Base-by-base conservation (phyloP, 1,139 yeast species). In the Scheffersomyces segobiensis region DNA sequence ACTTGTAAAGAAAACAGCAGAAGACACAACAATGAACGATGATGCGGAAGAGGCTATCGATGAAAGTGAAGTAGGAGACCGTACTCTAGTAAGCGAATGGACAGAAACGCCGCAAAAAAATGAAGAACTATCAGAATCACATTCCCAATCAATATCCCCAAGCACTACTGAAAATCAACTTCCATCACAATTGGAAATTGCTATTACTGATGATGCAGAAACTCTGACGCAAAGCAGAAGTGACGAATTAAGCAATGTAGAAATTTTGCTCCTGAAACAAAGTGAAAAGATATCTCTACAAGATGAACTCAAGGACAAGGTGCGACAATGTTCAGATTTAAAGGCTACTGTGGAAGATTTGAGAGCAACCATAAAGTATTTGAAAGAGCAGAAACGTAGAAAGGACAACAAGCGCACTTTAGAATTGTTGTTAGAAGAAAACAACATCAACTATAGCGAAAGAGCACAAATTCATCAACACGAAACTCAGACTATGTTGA, bases 361-460 rank as follows among this genome's bases (percentile, higher is more conserved):
- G 21, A 65, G 68, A 52, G 59, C 68, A 6, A 62, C 63, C 50
- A 55, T 67, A 2, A 65, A 68, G 50, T 59, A 57, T 42, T 57
- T 73, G 8, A 63, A 65, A 22, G 68, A 68, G 46, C 55, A 61
- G 19, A 62, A 66, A 55, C 65, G 62, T 32, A 59, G 64, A 26
- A 56, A 62, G 20, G 52, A 56, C 5, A 64, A 65, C 5, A 61
- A 71, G 52, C 53, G 58, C 19, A 68, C 65, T 50, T 51, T 74
- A 32, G 67, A 67, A 24, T 57, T 63, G 2, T 63, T 74, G 17
- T 65, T 75, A n/a, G 66, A 72, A 18, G 68, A 69, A 46, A 75
- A 71, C 57, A 63, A 65, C 49, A 50, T 56, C 10, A 68, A 68
- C 46, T 61, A 10, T 56, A 56, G 19, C 55, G 47, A n/a, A 51